Conservation (phyloP, 495 filamentous ascomycete genomes). For the Pyrenula aspistea region DNA sequence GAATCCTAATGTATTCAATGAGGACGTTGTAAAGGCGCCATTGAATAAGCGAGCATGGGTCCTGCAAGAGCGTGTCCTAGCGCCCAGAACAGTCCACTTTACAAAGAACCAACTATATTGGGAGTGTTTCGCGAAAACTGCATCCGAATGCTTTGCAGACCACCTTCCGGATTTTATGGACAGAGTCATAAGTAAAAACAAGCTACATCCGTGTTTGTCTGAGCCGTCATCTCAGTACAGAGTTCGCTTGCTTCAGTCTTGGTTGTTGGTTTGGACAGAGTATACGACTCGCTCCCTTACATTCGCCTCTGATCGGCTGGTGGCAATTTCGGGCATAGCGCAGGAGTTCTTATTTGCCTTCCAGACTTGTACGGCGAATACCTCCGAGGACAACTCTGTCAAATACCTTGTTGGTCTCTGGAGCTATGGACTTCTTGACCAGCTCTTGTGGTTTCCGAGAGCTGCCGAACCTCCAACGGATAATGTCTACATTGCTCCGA, state of each 20-base stretch:
- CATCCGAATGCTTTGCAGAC: background rate
- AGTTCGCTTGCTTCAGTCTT: background rate
- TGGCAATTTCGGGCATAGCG: conserved; percentile 4
- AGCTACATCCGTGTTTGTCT: background rate
- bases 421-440: conserved; percentile 12
- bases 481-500: background rate
- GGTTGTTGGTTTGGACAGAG: background rate
- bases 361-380: background rate
- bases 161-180: background rate
- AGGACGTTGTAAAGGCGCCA: background rate
- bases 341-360: background rate
- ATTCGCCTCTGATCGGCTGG: conserved; percentile 2
- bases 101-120: conserved; percentile 13
- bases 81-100: conserved; percentile 14
- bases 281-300: background rate
- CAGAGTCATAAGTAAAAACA: background rate
- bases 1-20: background rate
- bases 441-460: conserved; percentile 12
- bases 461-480: background rate
- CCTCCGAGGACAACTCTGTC: background rate
- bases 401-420: conserved; percentile 15
- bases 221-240: background rate
- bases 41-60: conserved; percentile 20
- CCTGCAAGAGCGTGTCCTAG: conserved; percentile 19
- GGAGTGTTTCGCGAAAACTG: conserved; percentile 11